These are phyloP conservation scores for Hypoxylon sp. DNA, from an alignment of 2,329 filamentous ascomycete genomes.

Conservation along the genomic window DNA sequence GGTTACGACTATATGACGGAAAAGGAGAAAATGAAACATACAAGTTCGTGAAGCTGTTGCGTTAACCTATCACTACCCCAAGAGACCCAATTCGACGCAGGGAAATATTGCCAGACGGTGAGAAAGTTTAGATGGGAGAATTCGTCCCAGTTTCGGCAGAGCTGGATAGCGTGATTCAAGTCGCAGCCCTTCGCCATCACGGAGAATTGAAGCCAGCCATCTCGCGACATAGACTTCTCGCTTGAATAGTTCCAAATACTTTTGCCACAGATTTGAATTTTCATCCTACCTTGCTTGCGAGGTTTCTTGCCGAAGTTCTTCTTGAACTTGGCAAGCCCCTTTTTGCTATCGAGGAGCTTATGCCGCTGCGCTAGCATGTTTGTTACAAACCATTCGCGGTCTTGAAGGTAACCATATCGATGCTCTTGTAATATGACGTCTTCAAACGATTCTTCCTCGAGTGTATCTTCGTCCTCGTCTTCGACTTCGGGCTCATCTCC, in stretches of 20 bases:
- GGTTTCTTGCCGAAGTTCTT: slow-evolving; percentile 13
- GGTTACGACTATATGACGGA: background rate
- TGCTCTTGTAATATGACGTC: slow-evolving; percentile 43
- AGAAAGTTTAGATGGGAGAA: slow-evolving; percentile 63
- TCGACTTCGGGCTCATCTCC: slow-evolving; percentile 51
- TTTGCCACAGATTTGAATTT: slow-evolving; percentile 62
- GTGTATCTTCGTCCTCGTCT: slow-evolving; percentile 54
- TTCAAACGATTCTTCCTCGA: slow-evolving; percentile 46
- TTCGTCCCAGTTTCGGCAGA: slow-evolving; percentile 65
- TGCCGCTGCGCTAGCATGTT: slow-evolving; percentile 54
- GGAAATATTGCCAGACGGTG: slow-evolving; percentile 61
- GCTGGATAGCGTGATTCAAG: slow-evolving; percentile 59
- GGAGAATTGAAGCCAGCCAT: slow-evolving; percentile 65
- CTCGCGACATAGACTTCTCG: slow-evolving; percentile 60
- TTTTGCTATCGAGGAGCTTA: slow-evolving; percentile 46
- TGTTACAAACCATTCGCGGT: slow-evolving; percentile 41
- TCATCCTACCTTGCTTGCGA: slow-evolving; percentile 54
- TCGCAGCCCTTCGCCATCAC: slow-evolving; percentile 63
- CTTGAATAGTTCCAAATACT: slow-evolving; percentile 66
- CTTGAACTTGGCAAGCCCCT: slow-evolving; percentile 3
- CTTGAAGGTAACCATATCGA: slow-evolving; percentile 47
- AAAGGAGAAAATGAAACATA: slow-evolving; percentile 33
- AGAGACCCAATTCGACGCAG: slow-evolving; percentile 59
- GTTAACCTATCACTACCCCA: slow-evolving; percentile 57
- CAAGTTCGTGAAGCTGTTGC: slow-evolving; percentile 58